A percentile compares a stretch with the other conserved stretches of the same genome.
phyloP scores from a whole-genome alignment of 2,329 filamentous ascomycete species.

The Botrytis sinoallii region DNA sequence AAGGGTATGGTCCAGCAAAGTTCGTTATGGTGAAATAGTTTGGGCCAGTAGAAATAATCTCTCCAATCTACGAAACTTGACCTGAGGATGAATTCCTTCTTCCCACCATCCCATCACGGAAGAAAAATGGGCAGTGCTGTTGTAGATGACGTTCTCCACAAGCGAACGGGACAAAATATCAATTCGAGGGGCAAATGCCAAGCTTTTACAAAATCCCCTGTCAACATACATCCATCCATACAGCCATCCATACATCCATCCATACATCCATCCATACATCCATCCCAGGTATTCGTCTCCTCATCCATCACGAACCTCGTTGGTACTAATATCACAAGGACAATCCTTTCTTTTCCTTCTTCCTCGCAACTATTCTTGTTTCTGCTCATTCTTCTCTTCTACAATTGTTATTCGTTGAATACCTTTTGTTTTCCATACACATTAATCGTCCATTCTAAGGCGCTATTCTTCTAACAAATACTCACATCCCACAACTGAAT shows the following conservation, averaged over 20 bases:
- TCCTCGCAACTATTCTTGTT: not conserved
- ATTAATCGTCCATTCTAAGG: not conserved
- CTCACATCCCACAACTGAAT: not conserved
- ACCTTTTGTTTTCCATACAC: not conserved
- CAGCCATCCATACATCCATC: too few relatives aligned
- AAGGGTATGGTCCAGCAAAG: not conserved
- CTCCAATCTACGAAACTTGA: not conserved
- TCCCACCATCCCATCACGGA: not conserved
- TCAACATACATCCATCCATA: not conserved
- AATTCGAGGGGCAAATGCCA: not conserved
- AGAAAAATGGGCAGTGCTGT: not conserved
- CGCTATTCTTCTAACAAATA: not conserved
- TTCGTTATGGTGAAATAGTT: not conserved
- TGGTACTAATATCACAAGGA: not conserved
- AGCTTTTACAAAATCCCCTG: not conserved
- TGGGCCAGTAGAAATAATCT: not conserved
- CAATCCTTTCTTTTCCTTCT: slow-evolving; percentile 1
- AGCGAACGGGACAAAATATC: not conserved
- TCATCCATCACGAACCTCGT: not conserved
- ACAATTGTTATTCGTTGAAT: not conserved
- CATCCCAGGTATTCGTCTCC: not conserved
- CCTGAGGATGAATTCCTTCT: not conserved
- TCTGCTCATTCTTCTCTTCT: not conserved
- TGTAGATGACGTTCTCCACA: slow-evolving; percentile 1
- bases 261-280: too few relatives aligned